These are phyloP conservation scores for Lentinula edodes DNA, from an alignment of 768 basidiomycete species.

Conservation along the genomic window DNA sequence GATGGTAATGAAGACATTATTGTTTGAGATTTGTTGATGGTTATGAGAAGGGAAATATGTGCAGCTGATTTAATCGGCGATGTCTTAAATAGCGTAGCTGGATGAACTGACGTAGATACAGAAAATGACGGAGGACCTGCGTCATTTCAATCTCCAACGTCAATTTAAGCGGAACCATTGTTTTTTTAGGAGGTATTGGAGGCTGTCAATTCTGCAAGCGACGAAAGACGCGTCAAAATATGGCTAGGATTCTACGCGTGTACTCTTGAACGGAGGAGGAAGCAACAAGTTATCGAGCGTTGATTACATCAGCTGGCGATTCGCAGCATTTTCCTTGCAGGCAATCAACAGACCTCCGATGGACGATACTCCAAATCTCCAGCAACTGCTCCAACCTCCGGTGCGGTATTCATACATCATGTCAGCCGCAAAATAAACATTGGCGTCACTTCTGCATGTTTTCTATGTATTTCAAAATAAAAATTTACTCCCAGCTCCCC, in stretches of 20 bases:
- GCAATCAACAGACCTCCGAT: too few relatives aligned
- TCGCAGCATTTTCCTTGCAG: too few relatives aligned
- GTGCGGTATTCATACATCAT: neutral
- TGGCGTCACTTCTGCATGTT: neutral
- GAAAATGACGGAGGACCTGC: neutral
- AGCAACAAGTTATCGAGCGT: too few relatives aligned
- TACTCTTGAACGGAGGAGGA: too few relatives aligned
- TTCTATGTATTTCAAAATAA: too few relatives aligned
- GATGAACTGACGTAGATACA: slow-evolving; percentile 11
- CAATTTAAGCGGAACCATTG: neutral
- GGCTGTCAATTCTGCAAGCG: neutral
- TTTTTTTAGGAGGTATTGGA: neutral
- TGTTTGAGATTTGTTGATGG: neutral
- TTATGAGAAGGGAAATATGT: neutral
- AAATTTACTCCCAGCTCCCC: too few relatives aligned
- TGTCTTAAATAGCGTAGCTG: neutral
- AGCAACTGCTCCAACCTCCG: too few relatives aligned
- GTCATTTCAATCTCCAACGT: neutral
- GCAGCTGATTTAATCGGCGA: neutral
- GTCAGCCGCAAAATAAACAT: neutral
- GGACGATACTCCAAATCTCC: too few relatives aligned
- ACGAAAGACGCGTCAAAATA: neutral
- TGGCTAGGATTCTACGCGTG: too few relatives aligned
- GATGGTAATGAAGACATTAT: slow-evolving; percentile 1
- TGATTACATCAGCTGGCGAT: too few relatives aligned